Evolutionary conservation across 1,284 basidiomycete genomes (phyloP), one percentile per base, ranked within the genome.

Genomic region (Cutaneotrichosporon daszewskae): DNA sequence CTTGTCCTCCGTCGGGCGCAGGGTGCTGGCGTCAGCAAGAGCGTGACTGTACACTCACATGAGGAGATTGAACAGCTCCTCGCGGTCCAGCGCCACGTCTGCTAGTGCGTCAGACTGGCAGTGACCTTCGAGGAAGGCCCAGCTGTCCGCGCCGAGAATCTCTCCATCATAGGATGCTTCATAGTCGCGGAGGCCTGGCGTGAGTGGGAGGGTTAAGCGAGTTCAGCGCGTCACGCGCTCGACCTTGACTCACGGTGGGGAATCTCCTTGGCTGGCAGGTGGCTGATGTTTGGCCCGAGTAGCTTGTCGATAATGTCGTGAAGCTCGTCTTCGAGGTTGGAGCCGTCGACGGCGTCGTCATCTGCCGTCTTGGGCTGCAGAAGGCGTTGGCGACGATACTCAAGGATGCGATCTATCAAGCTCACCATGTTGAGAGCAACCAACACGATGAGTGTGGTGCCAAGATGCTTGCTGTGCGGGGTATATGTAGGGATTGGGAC

Each of bases 51-150:
- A 13, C 12, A 36, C 40, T 31, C 40, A 46, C 45, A 27, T 27
- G 12, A 47, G 27, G 22, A 47, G 35, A 6, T 32, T 23, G 18
- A 33, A 22, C 19, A 47, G 17, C 20, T 47, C 45, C 14, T 31
- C 20, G 17, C 27, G 39, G 10, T 27, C 32, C 8, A 47, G 31
- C 12, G 31, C 6, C 33, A 35, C n/a, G n/a, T n/a, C n/a, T n/a
- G n/a, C n/a, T n/a, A n/a, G n/a, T n/a, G n/a, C n/a, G n/a, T n/a
- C n/a, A n/a, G n/a, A n/a, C n/a, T n/a, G n/a, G n/a, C n/a, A n/a
- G n/a, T n/a, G n/a, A n/a, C 19, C 4, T n/a, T 24, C 20, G 19
- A 24, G 33, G 22, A 24, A 4, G 19, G 19, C 5, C 16, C 33
- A n/a, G 33, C 14, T 13, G 8, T 23, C 33, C 20, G 24, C 19